These are phyloP conservation scores for Peronospora farinosa DNA, from an alignment of 352 stramenopile genomes.

Conservation along the genomic window DNA sequence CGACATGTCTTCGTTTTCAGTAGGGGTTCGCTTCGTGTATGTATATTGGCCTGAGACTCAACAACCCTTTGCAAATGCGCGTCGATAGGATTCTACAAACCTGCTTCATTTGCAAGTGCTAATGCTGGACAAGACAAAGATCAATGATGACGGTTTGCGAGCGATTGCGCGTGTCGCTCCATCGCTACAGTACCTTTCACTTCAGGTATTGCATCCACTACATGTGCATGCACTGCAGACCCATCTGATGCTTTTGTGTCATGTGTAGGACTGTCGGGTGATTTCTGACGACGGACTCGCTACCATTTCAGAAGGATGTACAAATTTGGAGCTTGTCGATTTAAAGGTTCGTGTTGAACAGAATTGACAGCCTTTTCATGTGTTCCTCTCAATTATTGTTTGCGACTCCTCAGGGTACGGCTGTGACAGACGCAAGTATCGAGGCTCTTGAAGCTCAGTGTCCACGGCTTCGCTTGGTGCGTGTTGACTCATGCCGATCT, in stretches of 20 bases:
- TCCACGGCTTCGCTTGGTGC: slow-evolving; percentile 41
- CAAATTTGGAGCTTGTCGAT: slow-evolving; percentile 47
- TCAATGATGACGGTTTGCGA: slow-evolving; percentile 40
- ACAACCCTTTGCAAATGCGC: background rate
- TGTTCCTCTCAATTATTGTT: too few relatives aligned
- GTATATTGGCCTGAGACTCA: slow-evolving; percentile 1
- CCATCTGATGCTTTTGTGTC: background rate
- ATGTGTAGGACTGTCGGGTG: slow-evolving; percentile 41
- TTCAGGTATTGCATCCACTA: slow-evolving; percentile 37
- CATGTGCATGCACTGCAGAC: background rate
- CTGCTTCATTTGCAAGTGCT: slow-evolving; percentile 46
- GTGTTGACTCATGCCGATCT: slow-evolving; percentile 62
- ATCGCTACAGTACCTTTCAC: slow-evolving; percentile 53
- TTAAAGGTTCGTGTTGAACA: slow-evolving; percentile 39
- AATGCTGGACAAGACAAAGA: slow-evolving; percentile 52
- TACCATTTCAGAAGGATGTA: slow-evolving; percentile 29
- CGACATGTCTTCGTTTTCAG: too few relatives aligned
- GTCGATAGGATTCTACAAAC: slow-evolving; percentile 19
- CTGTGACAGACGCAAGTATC: slow-evolving; percentile 42
- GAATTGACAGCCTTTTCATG: too few relatives aligned
- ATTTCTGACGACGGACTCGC: slow-evolving; percentile 44
- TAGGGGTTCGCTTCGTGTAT: background rate
- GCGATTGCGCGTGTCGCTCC: slow-evolving; percentile 30
- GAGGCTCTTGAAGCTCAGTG: slow-evolving; percentile 36
- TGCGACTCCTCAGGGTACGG: slow-evolving; percentile 33